Evolutionary conservation across 1,284 basidiomycete species (phyloP).

Genomic region (Ustilago bromivora): DNA sequence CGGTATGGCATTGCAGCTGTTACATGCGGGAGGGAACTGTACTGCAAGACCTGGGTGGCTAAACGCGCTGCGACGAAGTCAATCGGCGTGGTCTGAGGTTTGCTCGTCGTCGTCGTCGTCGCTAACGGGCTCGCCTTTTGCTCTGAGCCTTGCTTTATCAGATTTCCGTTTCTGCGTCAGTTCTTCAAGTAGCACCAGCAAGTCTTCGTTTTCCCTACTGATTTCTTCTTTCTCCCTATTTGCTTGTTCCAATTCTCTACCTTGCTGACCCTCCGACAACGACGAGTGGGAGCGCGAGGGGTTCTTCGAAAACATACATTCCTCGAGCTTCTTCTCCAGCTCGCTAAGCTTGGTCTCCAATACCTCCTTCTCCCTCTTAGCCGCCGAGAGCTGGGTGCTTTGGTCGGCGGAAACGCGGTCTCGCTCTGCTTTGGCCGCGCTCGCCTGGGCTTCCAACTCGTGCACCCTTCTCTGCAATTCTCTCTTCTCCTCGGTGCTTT

Average conservation of each 20-base stretch:
- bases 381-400: too few species aligned
- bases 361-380: too few species aligned
- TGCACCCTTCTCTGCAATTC: constrained; percentile 20
- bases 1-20: too few species aligned
- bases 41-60: too few species aligned
- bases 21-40: too few species aligned
- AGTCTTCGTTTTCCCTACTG: constrained; percentile 92
- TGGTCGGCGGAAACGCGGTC: too few species aligned
- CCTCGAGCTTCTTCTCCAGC: constrained; percentile 76
- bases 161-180: constrained; percentile 83
- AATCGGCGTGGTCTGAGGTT: too few species aligned
- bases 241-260: constrained; percentile 16
- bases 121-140: constrained; percentile 80
- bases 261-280: background rate
- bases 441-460: constrained; percentile 30
- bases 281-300: constrained; percentile 13
- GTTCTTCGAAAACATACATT: constrained; percentile 69
- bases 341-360: constrained; percentile 1
- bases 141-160: constrained; percentile 83
- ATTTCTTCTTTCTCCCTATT: constrained; percentile 74
- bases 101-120: constrained; percentile 78
- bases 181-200: constrained; percentile 93
- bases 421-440: too few species aligned
- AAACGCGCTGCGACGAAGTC: too few species aligned
- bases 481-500: constrained; percentile 34